Evolutionary conservation across 805 yeast species (phyloP).

Genomic region (Grigorovia yakushimaensis): DNA sequence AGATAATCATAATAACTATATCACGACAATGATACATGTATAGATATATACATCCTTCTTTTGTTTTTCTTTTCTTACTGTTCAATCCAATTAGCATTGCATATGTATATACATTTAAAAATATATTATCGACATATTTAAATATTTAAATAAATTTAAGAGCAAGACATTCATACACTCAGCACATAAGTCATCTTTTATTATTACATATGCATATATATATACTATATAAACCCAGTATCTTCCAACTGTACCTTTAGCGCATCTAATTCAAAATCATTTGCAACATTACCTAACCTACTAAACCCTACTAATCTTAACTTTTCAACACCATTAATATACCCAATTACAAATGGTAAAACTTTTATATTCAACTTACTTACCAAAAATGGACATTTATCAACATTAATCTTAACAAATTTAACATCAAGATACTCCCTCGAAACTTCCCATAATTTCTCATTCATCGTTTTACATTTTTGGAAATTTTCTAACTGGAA

Average conservation of each 20-base stretch:
- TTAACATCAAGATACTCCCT: conserved; percentile 46
- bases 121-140: too few species aligned
- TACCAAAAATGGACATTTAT: conserved; percentile 62
- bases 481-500: conserved; percentile 52
- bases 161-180: too few species aligned
- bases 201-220: not conserved
- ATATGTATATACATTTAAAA: not conserved
- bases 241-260: conserved; percentile 36
- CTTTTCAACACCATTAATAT: conserved; percentile 48
- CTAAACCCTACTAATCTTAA: conserved; percentile 63
- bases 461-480: conserved; percentile 53
- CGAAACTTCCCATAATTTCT: conserved; percentile 37
- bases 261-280: conserved; percentile 37
- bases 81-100: not conserved
- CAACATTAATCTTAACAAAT: conserved; percentile 49
- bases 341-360: conserved; percentile 61
- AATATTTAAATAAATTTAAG: too few species aligned
- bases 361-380: conserved; percentile 52
- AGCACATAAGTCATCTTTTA: too few species aligned
- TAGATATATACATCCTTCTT: not conserved
- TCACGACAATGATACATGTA: not conserved
- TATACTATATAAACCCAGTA: conserved; percentile 5
- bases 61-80: not conserved
- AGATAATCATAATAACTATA: not conserved
- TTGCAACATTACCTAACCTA: conserved; percentile 40